Conservation (phyloP, 768 basidiomycete species). For the Amanita pseudoporphyria region DNA sequence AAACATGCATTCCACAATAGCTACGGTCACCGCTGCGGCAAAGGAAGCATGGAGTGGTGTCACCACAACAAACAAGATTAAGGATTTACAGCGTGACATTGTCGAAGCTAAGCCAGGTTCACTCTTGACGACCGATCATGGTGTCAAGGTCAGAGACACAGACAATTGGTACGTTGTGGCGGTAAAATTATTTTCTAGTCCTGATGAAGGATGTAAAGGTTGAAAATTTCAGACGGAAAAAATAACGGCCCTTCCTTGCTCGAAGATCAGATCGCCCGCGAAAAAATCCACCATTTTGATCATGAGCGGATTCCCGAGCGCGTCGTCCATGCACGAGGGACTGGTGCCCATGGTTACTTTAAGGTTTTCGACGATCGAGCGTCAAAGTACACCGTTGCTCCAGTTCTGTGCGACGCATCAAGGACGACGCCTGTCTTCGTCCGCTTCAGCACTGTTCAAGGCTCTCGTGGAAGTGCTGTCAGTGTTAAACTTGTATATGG, state of each 20-base stretch:
- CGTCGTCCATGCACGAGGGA: constrained; percentile 62
- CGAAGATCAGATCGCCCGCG: constrained; percentile 68
- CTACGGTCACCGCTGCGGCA: background rate
- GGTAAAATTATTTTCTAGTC: background rate
- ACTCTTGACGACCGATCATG: constrained; percentile 51
- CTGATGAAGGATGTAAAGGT: constrained; percentile 26
- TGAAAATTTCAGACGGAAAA: constrained; percentile 37
- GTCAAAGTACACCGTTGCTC: constrained; percentile 60
- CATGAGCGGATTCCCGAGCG: constrained; percentile 89
- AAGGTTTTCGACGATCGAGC: constrained; percentile 60
- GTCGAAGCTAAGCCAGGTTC: background rate
- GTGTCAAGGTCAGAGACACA: constrained; percentile 47
- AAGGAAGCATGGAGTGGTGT: background rate
- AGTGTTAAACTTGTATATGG: constrained; percentile 14
- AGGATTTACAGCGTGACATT: background rate
- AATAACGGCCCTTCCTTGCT: constrained; percentile 61
- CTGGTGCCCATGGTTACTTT: constrained; percentile 79
- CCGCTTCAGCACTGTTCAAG: constrained; percentile 82
- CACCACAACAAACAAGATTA: background rate
- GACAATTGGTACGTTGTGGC: constrained; percentile 46
- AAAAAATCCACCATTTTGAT: constrained; percentile 75
- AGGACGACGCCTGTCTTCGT: constrained; percentile 70
- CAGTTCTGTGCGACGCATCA: constrained; percentile 63
- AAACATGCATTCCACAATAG: constrained; percentile 1
- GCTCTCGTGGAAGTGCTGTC: constrained; percentile 75